These are phyloP conservation scores for Stylonectria norvegica DNA, from an alignment of 2,329 filamentous ascomycete genomes.

Conservation along the genomic window DNA sequence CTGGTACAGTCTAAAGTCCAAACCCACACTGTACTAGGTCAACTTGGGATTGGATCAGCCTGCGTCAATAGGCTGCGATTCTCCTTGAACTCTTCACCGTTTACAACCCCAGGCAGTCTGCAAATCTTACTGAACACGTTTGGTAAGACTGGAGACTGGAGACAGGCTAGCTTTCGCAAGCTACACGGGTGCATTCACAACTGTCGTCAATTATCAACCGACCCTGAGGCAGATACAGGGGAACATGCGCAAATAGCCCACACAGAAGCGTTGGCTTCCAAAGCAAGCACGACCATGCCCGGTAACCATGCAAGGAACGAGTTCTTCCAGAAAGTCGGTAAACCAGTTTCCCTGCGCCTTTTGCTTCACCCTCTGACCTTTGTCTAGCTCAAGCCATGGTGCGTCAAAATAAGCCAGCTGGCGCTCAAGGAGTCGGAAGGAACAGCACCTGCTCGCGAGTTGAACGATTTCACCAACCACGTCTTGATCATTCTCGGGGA, in stretches of 20 bases:
- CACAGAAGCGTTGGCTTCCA: conserved; percentile 17
- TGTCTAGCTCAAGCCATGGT: conserved; percentile 58
- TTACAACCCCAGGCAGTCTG: too few species aligned
- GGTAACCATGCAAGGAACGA: conserved; percentile 27
- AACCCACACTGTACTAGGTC: conserved; percentile 1
- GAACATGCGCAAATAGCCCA: conserved; percentile 21
- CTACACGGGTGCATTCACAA: too few species aligned
- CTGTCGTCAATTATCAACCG: too few species aligned
- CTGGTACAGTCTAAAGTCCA: neutral
- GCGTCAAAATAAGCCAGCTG: conserved; percentile 57
- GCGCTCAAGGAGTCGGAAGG: conserved; percentile 48
- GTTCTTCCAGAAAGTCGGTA: conserved; percentile 30
- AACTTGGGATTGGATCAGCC: too few species aligned
- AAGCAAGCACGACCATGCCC: conserved; percentile 25
- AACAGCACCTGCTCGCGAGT: conserved; percentile 38
- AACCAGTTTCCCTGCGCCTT: neutral
- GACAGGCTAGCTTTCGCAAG: too few species aligned
- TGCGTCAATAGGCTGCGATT: too few species aligned
- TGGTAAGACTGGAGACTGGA: too few species aligned
- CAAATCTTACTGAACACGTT: too few species aligned
- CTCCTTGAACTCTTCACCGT: too few species aligned
- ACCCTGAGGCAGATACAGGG: too few species aligned
- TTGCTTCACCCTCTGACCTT: conserved; percentile 7
- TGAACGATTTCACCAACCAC: conserved; percentile 44
- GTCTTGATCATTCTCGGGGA: conserved; percentile 45